phyloP scores from a whole-genome alignment of 1,284 basidiomycete species.

The Cryptococcus depauperatus region DNA sequence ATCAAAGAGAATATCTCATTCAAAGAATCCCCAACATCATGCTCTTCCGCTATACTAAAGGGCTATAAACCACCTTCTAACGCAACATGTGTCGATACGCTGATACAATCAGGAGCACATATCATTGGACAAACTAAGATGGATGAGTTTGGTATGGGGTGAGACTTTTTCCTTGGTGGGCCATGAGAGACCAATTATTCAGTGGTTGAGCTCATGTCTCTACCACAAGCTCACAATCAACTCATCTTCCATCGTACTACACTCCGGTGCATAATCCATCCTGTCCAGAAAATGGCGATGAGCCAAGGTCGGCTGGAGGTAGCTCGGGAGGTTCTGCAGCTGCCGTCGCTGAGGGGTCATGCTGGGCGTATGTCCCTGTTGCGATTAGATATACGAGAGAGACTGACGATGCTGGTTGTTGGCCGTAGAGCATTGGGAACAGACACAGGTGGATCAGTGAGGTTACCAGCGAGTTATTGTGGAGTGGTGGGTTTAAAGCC shows the following conservation, averaged over 20 bases:
- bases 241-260: slow-evolving; percentile 21
- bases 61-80: slow-evolving; percentile 75
- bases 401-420: too few relatives aligned
- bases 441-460: slow-evolving; percentile 90
- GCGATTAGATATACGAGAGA: not conserved
- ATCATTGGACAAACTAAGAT: slow-evolving; percentile 87
- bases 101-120: slow-evolving; percentile 60
- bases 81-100: slow-evolving; percentile 67
- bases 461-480: slow-evolving; percentile 89
- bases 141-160: slow-evolving; percentile 99
- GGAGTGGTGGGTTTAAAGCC: slow-evolving; percentile 89
- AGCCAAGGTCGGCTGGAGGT: slow-evolving; percentile 58
- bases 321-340: slow-evolving; percentile 49
- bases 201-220: too few relatives aligned
- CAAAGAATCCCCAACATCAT: slow-evolving; percentile 60
- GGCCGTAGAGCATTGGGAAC: slow-evolving; percentile 69
- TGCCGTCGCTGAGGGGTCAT: slow-evolving; percentile 55
- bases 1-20: slow-evolving; percentile 86
- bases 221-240: slow-evolving; percentile 34
- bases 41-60: slow-evolving; percentile 65
- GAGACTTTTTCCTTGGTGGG: too few relatives aligned
- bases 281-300: slow-evolving; percentile 35
- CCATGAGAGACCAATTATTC: too few relatives aligned
- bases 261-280: slow-evolving; percentile 65
- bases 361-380: slow-evolving; percentile 57